Evolutionary conservation across 2,329 filamentous ascomycete genomes (phyloP), one percentile per base, ranked within the genome.

Genomic region (Purpureocillium lavendulum): DNA sequence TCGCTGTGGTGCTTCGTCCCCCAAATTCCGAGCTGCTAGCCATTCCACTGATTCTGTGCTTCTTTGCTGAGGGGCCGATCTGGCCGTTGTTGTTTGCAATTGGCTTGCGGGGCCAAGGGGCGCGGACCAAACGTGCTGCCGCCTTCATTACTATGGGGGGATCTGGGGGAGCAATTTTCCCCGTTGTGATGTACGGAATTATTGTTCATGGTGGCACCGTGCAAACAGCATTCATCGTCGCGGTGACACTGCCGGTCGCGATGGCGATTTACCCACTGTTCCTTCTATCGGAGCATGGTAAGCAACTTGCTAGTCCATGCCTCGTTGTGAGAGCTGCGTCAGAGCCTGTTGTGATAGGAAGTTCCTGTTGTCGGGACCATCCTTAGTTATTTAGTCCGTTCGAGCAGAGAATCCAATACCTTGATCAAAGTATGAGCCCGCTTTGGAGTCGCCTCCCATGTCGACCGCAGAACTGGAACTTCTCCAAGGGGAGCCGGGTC

Each of bases 51-150:
- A 68, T 81, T 30, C 51, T 89, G 21, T 83, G 84, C 46, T 81
- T 87, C 48, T 87, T 94, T 59, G 87, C 85, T 53, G 86, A 90
- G 58, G 84, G 82, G 0, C 86, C 87, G 38, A 77, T 87, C 49
- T 94, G 86, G 69, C 87, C 88, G 0, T 79, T 89, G 2, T 80
- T 92, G 43, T 87, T 88, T 48, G 80, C 84, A 4, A 72, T 92
- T 11, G 84, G 83, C 4, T 80, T 94, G 43, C 77, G 86, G 3
- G 87, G 87, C 1, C 75, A 94, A 36, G 87, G 87, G 0, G 73
- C 76, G n/a, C 73, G 86, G 48, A 88, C 84, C 4, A 94, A 94
- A 63, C 74, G 82, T 35, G 86, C 83, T 0, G 82, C 83, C 0
- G 83, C 82, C 2, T 85, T 78, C 58, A 80, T 94, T 47, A 85